Evolutionary conservation across 768 basidiomycete species (phyloP).

Genomic region (Boletus fagicola): DNA sequence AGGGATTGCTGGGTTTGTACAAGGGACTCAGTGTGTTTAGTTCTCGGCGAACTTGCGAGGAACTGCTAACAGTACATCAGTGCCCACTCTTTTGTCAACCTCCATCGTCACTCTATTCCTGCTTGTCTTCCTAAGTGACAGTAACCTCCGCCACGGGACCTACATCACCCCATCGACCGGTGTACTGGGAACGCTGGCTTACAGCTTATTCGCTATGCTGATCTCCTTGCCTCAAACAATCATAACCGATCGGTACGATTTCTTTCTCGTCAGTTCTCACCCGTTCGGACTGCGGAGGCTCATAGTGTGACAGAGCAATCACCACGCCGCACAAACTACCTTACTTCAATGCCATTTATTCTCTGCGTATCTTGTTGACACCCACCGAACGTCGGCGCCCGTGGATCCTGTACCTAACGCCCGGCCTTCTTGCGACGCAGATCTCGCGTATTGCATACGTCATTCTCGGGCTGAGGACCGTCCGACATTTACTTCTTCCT

Average conservation of each 20-base stretch:
- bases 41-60: conserved; percentile 21
- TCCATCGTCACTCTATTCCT: conserved; percentile 56
- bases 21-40: conserved; percentile 64
- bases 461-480: conserved; percentile 40
- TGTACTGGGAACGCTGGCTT: conserved; percentile 59
- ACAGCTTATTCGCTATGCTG: conserved; percentile 63
- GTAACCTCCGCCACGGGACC: conserved; percentile 58
- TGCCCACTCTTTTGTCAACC: conserved; percentile 51
- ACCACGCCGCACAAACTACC: conserved; percentile 79
- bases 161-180: conserved; percentile 65
- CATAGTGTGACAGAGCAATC: conserved; percentile 53
- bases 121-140: conserved; percentile 55
- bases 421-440: conserved; percentile 53
- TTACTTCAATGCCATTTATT: conserved; percentile 54
- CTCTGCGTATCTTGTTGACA: conserved; percentile 71
- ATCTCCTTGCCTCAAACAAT: conserved; percentile 68
- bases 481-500: conserved; percentile 58
- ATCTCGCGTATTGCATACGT: conserved; percentile 45
- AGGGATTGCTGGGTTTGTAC: conserved; percentile 74
- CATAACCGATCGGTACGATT: conserved; percentile 68
- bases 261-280: neutral
- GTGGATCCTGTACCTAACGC: conserved; percentile 80
- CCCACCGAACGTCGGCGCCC: conserved; percentile 77
- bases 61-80: conserved; percentile 42
- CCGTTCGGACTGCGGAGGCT: neutral